Conservation (phyloP, 129 eudicot species). For the Arctium lappa region DNA sequence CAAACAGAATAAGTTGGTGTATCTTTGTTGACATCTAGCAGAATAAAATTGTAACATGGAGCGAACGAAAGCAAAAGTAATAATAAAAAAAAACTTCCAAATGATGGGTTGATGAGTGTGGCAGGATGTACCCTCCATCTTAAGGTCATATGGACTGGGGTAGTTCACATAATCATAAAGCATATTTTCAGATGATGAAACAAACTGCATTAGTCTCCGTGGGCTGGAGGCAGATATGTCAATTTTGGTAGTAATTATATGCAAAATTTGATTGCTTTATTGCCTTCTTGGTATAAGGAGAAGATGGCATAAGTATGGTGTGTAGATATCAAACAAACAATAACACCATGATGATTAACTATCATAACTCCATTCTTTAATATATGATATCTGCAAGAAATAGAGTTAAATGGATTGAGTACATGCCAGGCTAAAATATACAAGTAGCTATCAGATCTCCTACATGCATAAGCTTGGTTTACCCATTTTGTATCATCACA, state of each 20-base stretch:
- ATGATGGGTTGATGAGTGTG: not conserved
- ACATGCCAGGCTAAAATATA: not conserved
- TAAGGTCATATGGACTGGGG: not conserved
- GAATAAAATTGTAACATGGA: not conserved
- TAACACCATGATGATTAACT: not conserved
- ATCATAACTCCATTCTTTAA: not conserved
- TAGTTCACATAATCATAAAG: not conserved
- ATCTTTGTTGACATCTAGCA: not conserved
- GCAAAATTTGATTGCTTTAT: not conserved
- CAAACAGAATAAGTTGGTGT: constrained; percentile 1
- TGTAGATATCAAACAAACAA: not conserved
- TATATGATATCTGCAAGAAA: not conserved
- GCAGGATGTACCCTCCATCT: not conserved
- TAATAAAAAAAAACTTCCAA: not conserved
- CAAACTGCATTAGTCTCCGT: not conserved
- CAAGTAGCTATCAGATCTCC: not conserved
- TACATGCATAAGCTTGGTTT: not conserved
- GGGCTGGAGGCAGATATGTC: not conserved
- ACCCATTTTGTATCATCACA: not conserved
- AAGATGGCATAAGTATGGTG: not conserved
- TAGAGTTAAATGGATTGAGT: not conserved
- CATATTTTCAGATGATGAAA: too few relatives aligned
- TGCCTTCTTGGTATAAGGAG: not conserved
- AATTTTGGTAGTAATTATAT: too few relatives aligned
- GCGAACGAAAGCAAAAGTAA: not conserved